These are phyloP conservation scores for Calonectria hawksworthii DNA, from an alignment of 2,329 filamentous ascomycete genomes.

Conservation along the genomic window DNA sequence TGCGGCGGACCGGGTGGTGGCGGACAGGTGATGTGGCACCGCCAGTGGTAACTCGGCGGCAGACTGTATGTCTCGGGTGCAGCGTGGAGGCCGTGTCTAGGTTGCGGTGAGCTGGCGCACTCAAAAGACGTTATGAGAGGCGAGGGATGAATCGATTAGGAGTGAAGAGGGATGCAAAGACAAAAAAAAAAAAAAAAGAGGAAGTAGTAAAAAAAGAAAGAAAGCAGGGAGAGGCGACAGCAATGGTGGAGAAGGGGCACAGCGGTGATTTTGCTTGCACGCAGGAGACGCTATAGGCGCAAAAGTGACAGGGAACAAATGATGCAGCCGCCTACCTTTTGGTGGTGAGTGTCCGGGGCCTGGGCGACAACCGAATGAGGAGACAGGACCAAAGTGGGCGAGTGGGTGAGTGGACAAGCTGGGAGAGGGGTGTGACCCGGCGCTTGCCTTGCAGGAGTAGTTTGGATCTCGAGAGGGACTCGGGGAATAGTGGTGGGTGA, in stretches of 20 bases:
- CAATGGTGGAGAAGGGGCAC: conserved; percentile 39
- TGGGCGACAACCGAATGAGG: conserved; percentile 44
- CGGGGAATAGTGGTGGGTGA: conserved; percentile 25
- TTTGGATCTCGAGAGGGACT: conserved; percentile 40
- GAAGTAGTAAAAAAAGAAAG: conserved; percentile 32
- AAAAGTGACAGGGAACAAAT: conserved; percentile 35
- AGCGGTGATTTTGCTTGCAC: conserved; percentile 44
- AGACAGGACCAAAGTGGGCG: conserved; percentile 40
- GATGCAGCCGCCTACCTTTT: conserved; percentile 44
- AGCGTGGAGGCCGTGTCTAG: conserved; percentile 35
- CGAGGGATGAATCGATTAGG: conserved; percentile 27
- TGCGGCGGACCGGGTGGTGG: conserved; percentile 38
- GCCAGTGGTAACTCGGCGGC: conserved; percentile 34
- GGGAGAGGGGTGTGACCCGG: conserved; percentile 49
- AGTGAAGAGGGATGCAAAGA: conserved; percentile 26
- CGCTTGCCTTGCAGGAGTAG: conserved; percentile 50
- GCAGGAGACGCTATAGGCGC: conserved; percentile 39
- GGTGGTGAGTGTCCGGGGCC: conserved; percentile 44
- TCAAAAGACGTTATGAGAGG: not conserved
- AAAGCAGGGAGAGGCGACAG: conserved; percentile 30
- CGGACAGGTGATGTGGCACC: conserved; percentile 42
- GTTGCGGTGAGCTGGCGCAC: conserved; percentile 41
- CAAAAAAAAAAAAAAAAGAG: conserved; percentile 28
- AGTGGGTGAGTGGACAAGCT: conserved; percentile 42
- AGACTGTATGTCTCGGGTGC: conserved; percentile 50